Percentiles rank a stretch among this genome's conserved stretches.
phyloP scores from a whole-genome alignment of 768 basidiomycete species.

The Rhodotorula graminis region DNA sequence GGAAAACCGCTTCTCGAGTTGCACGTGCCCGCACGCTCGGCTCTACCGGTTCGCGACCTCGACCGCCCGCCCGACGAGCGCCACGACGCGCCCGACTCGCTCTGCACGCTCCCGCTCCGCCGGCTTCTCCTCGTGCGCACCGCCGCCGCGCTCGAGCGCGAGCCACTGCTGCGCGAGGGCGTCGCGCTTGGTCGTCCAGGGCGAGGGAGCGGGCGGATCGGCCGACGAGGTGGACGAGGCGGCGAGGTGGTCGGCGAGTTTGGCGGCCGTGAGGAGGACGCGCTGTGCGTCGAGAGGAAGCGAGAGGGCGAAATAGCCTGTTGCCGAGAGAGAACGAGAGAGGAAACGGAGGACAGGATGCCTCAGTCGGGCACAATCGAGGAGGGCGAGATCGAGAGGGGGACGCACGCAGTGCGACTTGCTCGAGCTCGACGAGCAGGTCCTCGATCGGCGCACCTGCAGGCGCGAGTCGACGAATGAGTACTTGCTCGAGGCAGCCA shows the following conservation, averaged over 20 bases:
- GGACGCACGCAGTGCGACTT: not conserved
- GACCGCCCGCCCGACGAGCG: conserved; percentile 2
- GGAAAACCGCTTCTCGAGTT: too few relatives aligned
- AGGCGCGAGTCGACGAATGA: not conserved
- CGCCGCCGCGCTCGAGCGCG: not conserved
- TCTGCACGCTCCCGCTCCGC: not conserved
- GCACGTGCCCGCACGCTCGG: too few relatives aligned
- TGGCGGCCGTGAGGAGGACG: not conserved
- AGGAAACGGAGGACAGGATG: too few relatives aligned
- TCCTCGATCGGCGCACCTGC: not conserved
- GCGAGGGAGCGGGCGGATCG: not conserved
- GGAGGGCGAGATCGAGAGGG: too few relatives aligned
- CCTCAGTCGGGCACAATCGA: too few relatives aligned
- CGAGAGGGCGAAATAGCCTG: not conserved
- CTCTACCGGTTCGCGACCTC: not conserved
- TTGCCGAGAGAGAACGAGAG: not conserved
- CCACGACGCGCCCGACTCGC: not conserved
- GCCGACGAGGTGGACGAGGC: not conserved
- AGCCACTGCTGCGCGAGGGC: not conserved
- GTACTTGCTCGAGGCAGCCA: not conserved
- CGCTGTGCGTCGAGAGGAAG: not conserved
- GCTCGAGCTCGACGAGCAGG: not conserved
- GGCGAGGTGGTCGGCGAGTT: not conserved
- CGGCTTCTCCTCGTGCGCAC: not conserved
- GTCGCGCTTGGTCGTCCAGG: not conserved